Conservation (phyloP, 1,284 basidiomycete species). For the Filobasidium uniguttulatum region DNA sequence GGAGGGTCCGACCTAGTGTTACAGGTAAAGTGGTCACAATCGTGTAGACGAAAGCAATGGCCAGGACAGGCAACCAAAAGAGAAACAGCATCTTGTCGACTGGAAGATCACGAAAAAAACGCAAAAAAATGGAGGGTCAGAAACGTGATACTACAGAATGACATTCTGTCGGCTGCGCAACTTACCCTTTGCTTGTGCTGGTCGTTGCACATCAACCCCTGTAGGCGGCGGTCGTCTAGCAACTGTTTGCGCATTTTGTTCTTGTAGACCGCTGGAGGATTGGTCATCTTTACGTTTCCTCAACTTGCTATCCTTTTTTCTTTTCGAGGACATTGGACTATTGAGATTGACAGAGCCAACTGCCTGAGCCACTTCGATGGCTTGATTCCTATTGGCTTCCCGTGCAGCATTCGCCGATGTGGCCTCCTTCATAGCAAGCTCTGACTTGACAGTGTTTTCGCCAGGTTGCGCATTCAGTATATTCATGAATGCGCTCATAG, state of each 20-base stretch:
- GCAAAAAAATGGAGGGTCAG: no score
- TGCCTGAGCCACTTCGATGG: neutral
- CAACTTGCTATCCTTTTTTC: neutral
- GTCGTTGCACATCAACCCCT: neutral
- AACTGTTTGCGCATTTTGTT: neutral
- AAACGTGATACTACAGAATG: no score
- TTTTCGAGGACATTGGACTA: neutral
- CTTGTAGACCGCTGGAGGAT: neutral
- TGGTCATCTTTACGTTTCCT: no score
- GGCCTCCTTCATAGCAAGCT: neutral
- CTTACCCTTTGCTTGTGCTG: neutral
- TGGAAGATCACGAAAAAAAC: conserved; percentile 29
- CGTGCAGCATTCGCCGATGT: neutral
- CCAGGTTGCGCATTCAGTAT: neutral
- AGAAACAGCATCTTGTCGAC: conserved; percentile 83
- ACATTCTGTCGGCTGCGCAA: no score
- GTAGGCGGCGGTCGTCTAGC: no score
- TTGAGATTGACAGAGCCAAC: neutral
- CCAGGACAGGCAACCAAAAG: conserved; percentile 85
- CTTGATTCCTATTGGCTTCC: neutral
- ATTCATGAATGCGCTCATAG: conserved; percentile 14
- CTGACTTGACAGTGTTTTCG: neutral
- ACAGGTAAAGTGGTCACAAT: conserved; percentile 11
- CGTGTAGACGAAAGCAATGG: conserved; percentile 19
- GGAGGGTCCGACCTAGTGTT: conserved; percentile 8